Evolutionary conservation across 495 filamentous ascomycete genomes (phyloP).

Genomic region (Astrothelium macrocarpum): DNA sequence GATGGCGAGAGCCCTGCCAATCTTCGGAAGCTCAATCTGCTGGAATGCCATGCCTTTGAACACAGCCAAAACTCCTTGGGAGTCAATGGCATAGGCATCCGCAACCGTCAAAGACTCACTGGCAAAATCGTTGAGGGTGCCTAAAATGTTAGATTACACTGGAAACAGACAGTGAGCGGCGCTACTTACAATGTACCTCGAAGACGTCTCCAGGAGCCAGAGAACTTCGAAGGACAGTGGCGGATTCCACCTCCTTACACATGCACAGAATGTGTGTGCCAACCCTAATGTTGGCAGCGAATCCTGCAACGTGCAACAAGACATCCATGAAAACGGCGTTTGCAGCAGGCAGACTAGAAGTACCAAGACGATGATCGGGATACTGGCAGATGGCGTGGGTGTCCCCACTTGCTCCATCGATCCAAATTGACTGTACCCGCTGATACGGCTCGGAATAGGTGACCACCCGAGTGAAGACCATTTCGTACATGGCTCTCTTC

Average conservation of each 20-base stretch:
- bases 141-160: conserved; percentile 5
- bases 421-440: conserved; percentile 1
- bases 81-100: conserved; percentile 6
- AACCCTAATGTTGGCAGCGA: conserved; percentile 5
- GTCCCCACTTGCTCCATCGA: conserved; percentile 2
- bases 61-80: not conserved
- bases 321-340: conserved; percentile 6
- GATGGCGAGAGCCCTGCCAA: not conserved
- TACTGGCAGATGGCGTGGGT: conserved; percentile 7
- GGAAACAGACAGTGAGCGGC: not conserved
- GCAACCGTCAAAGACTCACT: conserved; percentile 2
- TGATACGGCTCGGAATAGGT: conserved; percentile 5
- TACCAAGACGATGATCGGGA: conserved; percentile 1
- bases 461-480: conserved; percentile 4
- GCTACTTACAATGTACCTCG: conserved; percentile 7
- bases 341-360: conserved; percentile 4
- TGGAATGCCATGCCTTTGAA: conserved; percentile 5
- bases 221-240: conserved; percentile 5
- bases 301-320: conserved; percentile 6
- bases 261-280: not conserved
- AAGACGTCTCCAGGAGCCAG: conserved; percentile 4
- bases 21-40: conserved; percentile 6
- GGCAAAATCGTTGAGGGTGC: conserved; percentile 4
- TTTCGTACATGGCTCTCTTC: conserved; percentile 6
- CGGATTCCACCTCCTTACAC: conserved; percentile 5